phyloP scores from a whole-genome alignment of 495 filamentous ascomycete species.

The Aspergillus heteromorphus region DNA sequence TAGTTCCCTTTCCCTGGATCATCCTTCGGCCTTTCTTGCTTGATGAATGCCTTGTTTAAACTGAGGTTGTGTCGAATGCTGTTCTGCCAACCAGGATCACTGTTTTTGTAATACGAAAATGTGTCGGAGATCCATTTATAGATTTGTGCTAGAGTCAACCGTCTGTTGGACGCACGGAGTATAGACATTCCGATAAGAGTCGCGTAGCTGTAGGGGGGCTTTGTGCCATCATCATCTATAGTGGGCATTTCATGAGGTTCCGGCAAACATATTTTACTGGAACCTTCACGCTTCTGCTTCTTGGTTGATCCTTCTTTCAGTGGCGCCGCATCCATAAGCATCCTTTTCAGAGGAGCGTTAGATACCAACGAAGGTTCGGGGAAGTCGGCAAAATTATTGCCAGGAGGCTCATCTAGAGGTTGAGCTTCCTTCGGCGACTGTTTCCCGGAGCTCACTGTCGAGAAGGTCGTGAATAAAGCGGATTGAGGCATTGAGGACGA shows the following conservation, averaged over 20 bases:
- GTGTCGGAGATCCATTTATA: conserved; percentile 99
- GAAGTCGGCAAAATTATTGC: conserved; percentile 48
- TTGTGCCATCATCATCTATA: conserved; percentile 80
- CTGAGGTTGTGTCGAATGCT: conserved; percentile 98
- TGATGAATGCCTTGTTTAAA: conserved; percentile 94
- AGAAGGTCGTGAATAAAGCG: conserved; percentile 59
- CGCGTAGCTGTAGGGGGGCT: conserved; percentile 89
- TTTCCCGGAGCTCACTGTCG: conserved; percentile 36
- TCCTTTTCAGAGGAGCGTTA: conserved; percentile 58
- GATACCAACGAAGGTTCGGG: conserved; percentile 52
- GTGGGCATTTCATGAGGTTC: conserved; percentile 70
- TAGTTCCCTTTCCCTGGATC: conserved; percentile 99
- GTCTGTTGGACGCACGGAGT: conserved; percentile 73
- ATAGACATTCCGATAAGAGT: conserved; percentile 97
- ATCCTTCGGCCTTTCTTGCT: conserved; percentile 93
- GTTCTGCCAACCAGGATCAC: conserved; percentile 93
- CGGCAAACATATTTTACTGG: conserved; percentile 49
- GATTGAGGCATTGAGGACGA: conserved; percentile 54
- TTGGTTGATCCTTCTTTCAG: conserved; percentile 67
- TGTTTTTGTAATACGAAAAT: conserved; percentile 77
- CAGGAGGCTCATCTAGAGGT: conserved; percentile 40
- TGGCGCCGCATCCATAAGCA: conserved; percentile 67
- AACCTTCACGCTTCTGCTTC: conserved; percentile 50
- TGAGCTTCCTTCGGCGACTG: conserved; percentile 62
- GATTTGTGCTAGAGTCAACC: conserved; percentile 90